Base-by-base conservation (phyloP, 371 early-diverging fungal species). In the Apophysomyces trapeziformis region DNA sequence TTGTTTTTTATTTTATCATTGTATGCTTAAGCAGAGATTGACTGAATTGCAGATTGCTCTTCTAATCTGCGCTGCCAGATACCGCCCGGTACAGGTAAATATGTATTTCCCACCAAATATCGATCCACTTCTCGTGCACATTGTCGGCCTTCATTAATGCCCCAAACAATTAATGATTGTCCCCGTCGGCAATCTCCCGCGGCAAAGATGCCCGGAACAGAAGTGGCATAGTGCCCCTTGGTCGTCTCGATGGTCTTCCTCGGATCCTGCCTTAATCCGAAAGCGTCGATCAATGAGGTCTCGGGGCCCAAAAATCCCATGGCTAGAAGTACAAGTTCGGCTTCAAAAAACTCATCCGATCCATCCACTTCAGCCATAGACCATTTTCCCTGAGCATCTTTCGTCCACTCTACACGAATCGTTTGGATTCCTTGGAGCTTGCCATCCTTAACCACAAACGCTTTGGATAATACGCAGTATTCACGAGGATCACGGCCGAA, bases 281-380 rank as follows among this genome's bases (percentile, higher is more conserved):
- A 85, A 75, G 91, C 89, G 77, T 91, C 85, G 36, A 94, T 68
- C 14, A 96, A 72, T 32, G 84, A 87, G 54, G 91, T 88, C 82
- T 98, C 97, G 57, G 98, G 97, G 11, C 97, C 98, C 67, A 95
- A 71, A 89, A 98, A 98, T 54, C 98, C 98, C 97, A 98, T 96
- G 35, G 96, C 89, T 37, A 98, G 75, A 32, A 98, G 79, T 37
- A 98, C 92, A 45, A 98, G 76, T 71, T 97, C 97, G n/a, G 95
- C 96, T 67, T 82, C 77, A 80, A 92, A 93, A 74, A 92, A 87
- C 77, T 94, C 81, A 71, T 95, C 94, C 4, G 93, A 87, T 6
- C 92, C 94, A 5, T 86, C 79, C 18, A 96, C 76, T 78, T 97
- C 96, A 61, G 80, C 77, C 96, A 97, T 96, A 8, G 70, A 60